Percentiles rank a stretch among this genome's conserved stretches.
phyloP scores from a whole-genome alignment of 805 yeast species.

The Nakazawaea pomicola region DNA sequence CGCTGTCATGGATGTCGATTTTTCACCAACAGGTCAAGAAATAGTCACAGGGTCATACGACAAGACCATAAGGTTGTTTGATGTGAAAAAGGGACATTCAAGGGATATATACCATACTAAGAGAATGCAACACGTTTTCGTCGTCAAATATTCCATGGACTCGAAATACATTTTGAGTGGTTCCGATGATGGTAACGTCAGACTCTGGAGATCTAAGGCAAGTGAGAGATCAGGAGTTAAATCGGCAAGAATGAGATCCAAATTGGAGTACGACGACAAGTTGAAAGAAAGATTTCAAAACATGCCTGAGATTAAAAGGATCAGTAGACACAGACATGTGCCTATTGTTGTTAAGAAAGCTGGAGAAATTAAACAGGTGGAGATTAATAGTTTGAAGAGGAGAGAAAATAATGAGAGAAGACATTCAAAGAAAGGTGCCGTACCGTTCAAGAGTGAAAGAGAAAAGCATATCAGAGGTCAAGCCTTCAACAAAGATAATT shows the following conservation, averaged over 20 bases:
- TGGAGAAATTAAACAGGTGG: conserved; percentile 74
- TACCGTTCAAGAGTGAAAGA: conserved; percentile 64
- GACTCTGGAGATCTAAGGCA: conserved; percentile 89
- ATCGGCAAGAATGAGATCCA: conserved; percentile 72
- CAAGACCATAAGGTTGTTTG: conserved; percentile 80
- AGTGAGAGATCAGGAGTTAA: conserved; percentile 79
- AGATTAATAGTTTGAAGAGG: conserved; percentile 66
- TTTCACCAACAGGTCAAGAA: conserved; percentile 96
- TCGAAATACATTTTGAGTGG: conserved; percentile 83
- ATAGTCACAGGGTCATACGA: conserved; percentile 94
- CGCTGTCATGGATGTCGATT: conserved; percentile 92
- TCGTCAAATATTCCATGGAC: conserved; percentile 83
- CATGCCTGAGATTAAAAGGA: conserved; percentile 95
- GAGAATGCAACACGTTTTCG: conserved; percentile 93
- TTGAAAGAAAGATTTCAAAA: conserved; percentile 87
- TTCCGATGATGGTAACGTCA: conserved; percentile 92
- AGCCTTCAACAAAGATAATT: conserved; percentile 49
- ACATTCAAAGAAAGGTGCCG: conserved; percentile 61
- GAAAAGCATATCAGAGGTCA: conserved; percentile 83
- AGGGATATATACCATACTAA: conserved; percentile 94
- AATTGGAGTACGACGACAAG: conserved; percentile 86
- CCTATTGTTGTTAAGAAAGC: conserved; percentile 89
- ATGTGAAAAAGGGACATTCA: conserved; percentile 79
- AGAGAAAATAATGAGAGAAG: conserved; percentile 80
- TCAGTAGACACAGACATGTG: conserved; percentile 86